Evolutionary conservation across 2,329 filamentous ascomycete species (phyloP).

Genomic region (Graphium sp.): DNA sequence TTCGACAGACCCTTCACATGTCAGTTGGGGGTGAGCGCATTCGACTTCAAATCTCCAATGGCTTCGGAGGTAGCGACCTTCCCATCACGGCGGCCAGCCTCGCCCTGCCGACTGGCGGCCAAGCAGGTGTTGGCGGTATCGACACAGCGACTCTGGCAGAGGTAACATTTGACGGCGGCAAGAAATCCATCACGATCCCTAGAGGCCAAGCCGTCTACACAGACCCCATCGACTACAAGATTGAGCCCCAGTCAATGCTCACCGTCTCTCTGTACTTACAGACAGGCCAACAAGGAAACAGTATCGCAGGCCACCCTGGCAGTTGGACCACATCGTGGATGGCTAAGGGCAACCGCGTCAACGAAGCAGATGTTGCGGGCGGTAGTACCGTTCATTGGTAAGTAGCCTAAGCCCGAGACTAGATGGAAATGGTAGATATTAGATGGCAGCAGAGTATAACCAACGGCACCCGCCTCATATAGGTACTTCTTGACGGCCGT

Average conservation of each 20-base stretch:
- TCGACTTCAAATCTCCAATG: conserved; percentile 47
- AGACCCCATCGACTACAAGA: conserved; percentile 38
- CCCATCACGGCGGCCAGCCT: conserved; percentile 42
- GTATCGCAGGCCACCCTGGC: conserved; percentile 48
- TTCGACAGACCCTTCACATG: conserved; percentile 48
- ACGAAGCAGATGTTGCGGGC: conserved; percentile 25
- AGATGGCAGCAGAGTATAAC: background rate
- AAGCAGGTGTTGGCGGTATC: conserved; percentile 34
- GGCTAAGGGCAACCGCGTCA: conserved; percentile 37
- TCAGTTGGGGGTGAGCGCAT: conserved; percentile 38
- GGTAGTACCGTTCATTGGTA: conserved; percentile 21
- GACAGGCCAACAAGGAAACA: conserved; percentile 34
- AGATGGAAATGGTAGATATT: background rate
- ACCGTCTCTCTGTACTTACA: conserved; percentile 41
- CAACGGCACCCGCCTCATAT: conserved; percentile 6
- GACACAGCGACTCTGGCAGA: conserved; percentile 30
- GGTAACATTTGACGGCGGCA: conserved; percentile 40
- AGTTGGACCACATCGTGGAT: conserved; percentile 46
- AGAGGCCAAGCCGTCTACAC: conserved; percentile 40
- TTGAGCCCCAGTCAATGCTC: conserved; percentile 32
- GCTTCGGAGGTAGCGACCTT: conserved; percentile 42
- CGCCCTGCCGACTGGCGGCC: conserved; percentile 34
- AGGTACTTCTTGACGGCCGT: conserved; percentile 45
- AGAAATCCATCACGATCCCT: conserved; percentile 30
- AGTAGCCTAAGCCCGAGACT: background rate